Evolutionary conservation across 306 rosid genomes (phyloP), one percentile per base, ranked within the genome.

Genomic region (Myrica gale): DNA sequence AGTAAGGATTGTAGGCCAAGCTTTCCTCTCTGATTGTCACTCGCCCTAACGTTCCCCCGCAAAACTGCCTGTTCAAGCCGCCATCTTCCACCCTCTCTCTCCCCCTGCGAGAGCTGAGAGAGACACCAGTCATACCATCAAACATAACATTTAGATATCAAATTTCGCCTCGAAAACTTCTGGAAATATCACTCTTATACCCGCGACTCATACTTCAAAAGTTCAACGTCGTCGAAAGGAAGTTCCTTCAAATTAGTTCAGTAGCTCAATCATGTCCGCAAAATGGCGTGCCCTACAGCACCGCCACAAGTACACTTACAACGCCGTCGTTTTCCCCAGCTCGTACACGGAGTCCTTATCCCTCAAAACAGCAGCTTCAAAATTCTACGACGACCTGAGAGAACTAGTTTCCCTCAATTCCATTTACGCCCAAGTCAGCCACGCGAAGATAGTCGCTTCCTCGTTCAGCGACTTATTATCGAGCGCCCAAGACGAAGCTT

Each of bases 241-340:
- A 48, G 52, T 48, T 48, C 15, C 16, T 48, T 4, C 57, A 2
- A 15, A 6, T 72, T 65, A 11, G 73, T 52, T 69, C 71, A 70
- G 73, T 76, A 23, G 13, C 69, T 70, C 72, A 44, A 82, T 68
- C 80, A 95, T 95, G 97, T 95, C 99, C 52, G 90, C 97, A 7
- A 95, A 95, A 81, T 95, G 99, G 99, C 92, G 97, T 6, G 97
- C 97, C 17, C 87, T 95, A 2, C 99, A 95, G 83, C 99, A 95
- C 80, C 99, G 97, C 73, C 99, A 95, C 78, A 93, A 90, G 2
- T 92, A 89, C 88, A 95, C 99, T 47, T 92, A 95, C 88, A 92
- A 84, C 82, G 96, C 97, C 74, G 86, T 92, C 81, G 85, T 84
- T 10, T 89, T 95, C 83, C 96, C 97, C 6, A 55, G 72, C 0